A percentile compares a stretch with the other conserved stretches of the same genome.
Evolutionary conservation across 2,329 filamentous ascomycete species (phyloP).

Genomic region (Cladobotryum mycophilum): DNA sequence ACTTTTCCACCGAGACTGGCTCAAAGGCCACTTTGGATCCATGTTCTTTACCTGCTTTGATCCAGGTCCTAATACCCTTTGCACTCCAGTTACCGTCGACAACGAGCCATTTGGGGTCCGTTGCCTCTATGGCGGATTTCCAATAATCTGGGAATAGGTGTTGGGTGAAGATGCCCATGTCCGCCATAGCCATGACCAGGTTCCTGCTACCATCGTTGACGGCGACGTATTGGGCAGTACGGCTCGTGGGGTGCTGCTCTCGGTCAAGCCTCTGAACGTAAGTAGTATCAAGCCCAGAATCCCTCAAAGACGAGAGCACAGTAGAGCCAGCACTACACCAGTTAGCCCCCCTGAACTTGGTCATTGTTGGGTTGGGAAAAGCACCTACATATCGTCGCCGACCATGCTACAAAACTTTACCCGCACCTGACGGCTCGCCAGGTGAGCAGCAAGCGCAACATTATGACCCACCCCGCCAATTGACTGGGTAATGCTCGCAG

Average conservation of each 20-base stretch:
- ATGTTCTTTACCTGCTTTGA: slow-evolving; percentile 52
- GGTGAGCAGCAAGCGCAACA: slow-evolving; percentile 76
- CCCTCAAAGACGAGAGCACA: slow-evolving; percentile 59
- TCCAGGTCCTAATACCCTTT: slow-evolving; percentile 59
- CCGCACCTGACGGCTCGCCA: slow-evolving; percentile 50
- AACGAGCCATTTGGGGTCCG: slow-evolving; percentile 68
- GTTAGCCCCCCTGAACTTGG: slow-evolving; percentile 1
- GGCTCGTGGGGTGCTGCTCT: slow-evolving; percentile 43
- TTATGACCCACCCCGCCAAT: slow-evolving; percentile 91
- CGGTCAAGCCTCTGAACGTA: slow-evolving; percentile 54
- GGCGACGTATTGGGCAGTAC: slow-evolving; percentile 87
- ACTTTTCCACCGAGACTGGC: slow-evolving; percentile 80
- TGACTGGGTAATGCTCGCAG: slow-evolving; percentile 70
- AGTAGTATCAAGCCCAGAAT: slow-evolving; percentile 56
- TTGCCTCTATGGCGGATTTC: slow-evolving; percentile 50
- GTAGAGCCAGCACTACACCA: slow-evolving; percentile 61
- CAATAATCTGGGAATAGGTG: slow-evolving; percentile 50
- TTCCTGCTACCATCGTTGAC: slow-evolving; percentile 80
- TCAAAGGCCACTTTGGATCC: slow-evolving; percentile 68
- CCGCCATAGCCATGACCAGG: slow-evolving; percentile 87
- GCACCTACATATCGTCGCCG: slow-evolving; percentile 64
- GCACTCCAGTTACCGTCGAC: slow-evolving; percentile 83
- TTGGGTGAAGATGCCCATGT: slow-evolving; percentile 77
- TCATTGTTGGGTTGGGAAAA: not conserved
- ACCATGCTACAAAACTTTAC: slow-evolving; percentile 76